These are phyloP conservation scores for Alternaria consortialis DNA, from an alignment of 2,329 filamentous ascomycete species.

Conservation along the genomic window DNA sequence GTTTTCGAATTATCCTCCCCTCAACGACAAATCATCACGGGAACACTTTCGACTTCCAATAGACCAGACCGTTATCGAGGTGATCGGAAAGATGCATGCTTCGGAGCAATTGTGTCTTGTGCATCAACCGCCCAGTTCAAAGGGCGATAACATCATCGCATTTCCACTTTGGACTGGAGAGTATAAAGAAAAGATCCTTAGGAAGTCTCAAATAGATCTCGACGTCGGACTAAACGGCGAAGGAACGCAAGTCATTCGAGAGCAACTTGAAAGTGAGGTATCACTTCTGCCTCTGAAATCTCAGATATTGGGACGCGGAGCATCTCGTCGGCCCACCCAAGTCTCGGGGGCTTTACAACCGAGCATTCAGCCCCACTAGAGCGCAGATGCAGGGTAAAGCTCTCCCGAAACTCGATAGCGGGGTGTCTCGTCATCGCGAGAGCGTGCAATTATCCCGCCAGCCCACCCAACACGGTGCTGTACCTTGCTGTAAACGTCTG, in stretches of 20 bases:
- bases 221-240: background rate
- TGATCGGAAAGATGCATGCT: background rate
- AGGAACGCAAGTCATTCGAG: background rate
- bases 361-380: background rate
- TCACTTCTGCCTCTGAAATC: background rate
- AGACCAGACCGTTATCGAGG: background rate
- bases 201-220: background rate
- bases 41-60: background rate
- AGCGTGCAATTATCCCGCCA: conserved; percentile 38
- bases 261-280: background rate
- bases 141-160: background rate
- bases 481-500: conserved; percentile 21
- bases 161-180: background rate
- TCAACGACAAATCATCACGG: background rate
- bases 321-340: background rate
- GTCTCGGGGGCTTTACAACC: conserved; percentile 6
- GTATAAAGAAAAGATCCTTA: background rate
- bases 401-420: conserved; percentile 28
- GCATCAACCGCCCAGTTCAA: background rate
- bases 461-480: conserved; percentile 27
- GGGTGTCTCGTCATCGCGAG: conserved; percentile 31
- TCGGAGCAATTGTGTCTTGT: background rate
- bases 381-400: conserved; percentile 1
- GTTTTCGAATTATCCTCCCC: background rate
- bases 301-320: background rate